Base-by-base conservation (phyloP, 2,329 filamentous ascomycete genomes). In the Colletotrichum magnum region DNA sequence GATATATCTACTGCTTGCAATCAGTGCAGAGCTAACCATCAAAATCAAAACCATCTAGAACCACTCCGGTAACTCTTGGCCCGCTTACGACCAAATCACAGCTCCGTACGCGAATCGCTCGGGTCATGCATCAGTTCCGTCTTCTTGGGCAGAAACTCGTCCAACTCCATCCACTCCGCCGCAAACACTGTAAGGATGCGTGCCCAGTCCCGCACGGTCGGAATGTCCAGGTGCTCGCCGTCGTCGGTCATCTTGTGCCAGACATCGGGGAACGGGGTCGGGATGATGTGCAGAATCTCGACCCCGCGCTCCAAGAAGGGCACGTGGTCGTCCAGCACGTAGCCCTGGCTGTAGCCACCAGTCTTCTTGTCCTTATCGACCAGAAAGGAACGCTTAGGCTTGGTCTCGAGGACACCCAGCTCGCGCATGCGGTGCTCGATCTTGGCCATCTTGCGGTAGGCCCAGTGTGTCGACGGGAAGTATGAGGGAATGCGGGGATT, bases 381-480 rank as follows among this genome's bases (percentile, higher is more conserved):
- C 5, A 98, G 83, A 77, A 97, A 97, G 0, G 80, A 77, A 50
- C 76, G 74, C n/a, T 74, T 72, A 0, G 87, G 76, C 68, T 81
- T 79, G 43, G 92, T 90, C 76, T 93, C 90, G 70, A 95, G 88
- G 41, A 92, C 81, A 1, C 84, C 84, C 1, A 95, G 83, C 10
- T 85, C 81, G 41, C 94, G 90, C 77, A 98, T 85, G 28, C 94
- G 91, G 58, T 84, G 81, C 81, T 98, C 95, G 16, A 97, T 82
- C 2, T 83, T 81, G 1, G 93, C 92, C 84, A 98, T 89, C 68
- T 88, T 87, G 73, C 89, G 85, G 79, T 98, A 98, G 1, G 95
- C 94, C 95, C 95, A 98, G 78, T 98, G 95, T 0, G 95, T 98
- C 1, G 92, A 92, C 68, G 90, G 87, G 78, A 97, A 98, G 82